These are phyloP conservation scores for Monosporascus ibericus DNA, from an alignment of 2,329 filamentous ascomycete genomes.

Conservation along the genomic window DNA sequence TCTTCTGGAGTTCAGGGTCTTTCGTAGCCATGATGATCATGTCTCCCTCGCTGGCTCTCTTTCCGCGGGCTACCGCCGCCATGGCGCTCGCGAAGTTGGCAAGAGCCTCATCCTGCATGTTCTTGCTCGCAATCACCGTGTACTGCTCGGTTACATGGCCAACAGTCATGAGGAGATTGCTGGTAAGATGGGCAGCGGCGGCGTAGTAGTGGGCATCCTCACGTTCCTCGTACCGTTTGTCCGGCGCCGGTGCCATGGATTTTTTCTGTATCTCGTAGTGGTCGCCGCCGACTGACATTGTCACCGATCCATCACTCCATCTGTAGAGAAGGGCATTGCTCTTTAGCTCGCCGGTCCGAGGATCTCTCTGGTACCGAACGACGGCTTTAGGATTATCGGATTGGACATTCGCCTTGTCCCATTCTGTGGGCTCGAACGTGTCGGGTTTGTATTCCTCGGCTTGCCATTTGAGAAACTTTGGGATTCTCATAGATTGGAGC, in stretches of 20 bases:
- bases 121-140: conserved; percentile 60
- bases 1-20: conserved; percentile 71
- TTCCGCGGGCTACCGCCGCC: conserved; percentile 54
- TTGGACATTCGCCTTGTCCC: conserved; percentile 47
- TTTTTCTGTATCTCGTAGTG: conserved; percentile 73
- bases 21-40: conserved; percentile 65
- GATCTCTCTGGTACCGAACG: conserved; percentile 63
- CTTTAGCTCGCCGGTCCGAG: conserved; percentile 58
- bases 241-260: conserved; percentile 55
- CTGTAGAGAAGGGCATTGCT: conserved; percentile 70
- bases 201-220: conserved; percentile 73
- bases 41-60: conserved; percentile 45
- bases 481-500: conserved; percentile 66
- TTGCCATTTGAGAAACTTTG: conserved; percentile 65
- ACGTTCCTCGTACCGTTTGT: conserved; percentile 57
- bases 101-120: conserved; percentile 65
- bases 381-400: conserved; percentile 56
- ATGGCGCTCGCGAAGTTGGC: conserved; percentile 62
- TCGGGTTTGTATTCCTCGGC: conserved; percentile 61
- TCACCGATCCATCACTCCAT: conserved; percentile 76
- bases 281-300: conserved; percentile 66
- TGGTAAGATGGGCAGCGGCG: conserved; percentile 62
- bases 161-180: conserved; percentile 63
- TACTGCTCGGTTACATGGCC: conserved; percentile 72
- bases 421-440: conserved; percentile 56